Evolutionary conservation across 2,329 filamentous ascomycete species (phyloP).

Genomic region (Reticulascus tulasneorum): DNA sequence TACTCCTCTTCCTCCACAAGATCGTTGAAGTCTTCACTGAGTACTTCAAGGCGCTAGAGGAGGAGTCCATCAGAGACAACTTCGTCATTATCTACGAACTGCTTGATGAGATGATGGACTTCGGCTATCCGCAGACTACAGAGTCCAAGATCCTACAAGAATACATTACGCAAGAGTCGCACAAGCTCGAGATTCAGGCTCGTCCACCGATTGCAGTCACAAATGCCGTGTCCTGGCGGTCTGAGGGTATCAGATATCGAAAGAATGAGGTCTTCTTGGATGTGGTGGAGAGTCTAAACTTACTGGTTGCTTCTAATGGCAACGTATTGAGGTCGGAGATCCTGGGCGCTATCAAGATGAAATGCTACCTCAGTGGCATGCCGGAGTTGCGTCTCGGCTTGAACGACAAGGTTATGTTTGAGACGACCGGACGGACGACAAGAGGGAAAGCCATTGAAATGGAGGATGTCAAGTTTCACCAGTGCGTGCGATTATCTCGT

Average conservation of each 20-base stretch:
- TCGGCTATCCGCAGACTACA: slow-evolving; percentile 97
- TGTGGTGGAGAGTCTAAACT: slow-evolving; percentile 92
- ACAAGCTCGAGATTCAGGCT: slow-evolving; percentile 96
- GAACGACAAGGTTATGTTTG: slow-evolving; percentile 99
- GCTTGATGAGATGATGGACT: slow-evolving; percentile 99
- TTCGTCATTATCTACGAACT: slow-evolving; percentile 99
- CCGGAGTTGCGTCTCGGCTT: slow-evolving; percentile 88
- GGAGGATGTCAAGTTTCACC: slow-evolving; percentile 99
- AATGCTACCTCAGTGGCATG: slow-evolving; percentile 98
- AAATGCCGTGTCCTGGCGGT: slow-evolving; percentile 96
- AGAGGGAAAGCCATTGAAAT: slow-evolving; percentile 97
- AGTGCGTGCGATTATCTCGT: slow-evolving; percentile 89
- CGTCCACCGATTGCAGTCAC: slow-evolving; percentile 96
- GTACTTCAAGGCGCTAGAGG: slow-evolving; percentile 98
- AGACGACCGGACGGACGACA: slow-evolving; percentile 90
- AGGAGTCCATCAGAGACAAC: slow-evolving; percentile 98
- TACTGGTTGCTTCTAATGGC: slow-evolving; percentile 89
- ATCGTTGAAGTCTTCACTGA: slow-evolving; percentile 98
- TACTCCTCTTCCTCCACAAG: slow-evolving; percentile 96
- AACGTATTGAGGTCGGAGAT: slow-evolving; percentile 97
- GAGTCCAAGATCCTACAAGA: slow-evolving; percentile 98
- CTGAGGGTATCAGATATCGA: slow-evolving; percentile 94
- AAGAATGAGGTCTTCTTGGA: slow-evolving; percentile 99
- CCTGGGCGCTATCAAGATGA: slow-evolving; percentile 97
- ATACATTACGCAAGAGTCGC: slow-evolving; percentile 98